Evolutionary conservation across 305 asterid genomes (phyloP), one percentile per base, ranked within the genome.

Genomic region (Ilex paraguariensis): DNA sequence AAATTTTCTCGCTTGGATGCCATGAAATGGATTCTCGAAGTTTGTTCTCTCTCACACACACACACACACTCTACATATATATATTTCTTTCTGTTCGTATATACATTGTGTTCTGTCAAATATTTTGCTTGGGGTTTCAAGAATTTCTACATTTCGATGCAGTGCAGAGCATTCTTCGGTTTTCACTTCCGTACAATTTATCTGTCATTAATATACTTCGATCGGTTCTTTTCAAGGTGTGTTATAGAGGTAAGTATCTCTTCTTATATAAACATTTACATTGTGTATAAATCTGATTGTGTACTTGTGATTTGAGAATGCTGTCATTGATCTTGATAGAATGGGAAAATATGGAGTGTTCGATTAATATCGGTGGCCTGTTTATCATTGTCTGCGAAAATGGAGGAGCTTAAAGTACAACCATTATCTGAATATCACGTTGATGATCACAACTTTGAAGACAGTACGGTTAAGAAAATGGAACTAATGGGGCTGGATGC

Each of bases 21-120:
- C 31, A 62, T 78, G 49, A 68, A 64, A 64, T 80, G 89, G 89
- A 73, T 80, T 67, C 74, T 80, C 56, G 62, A 80, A 44, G 86
- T 83, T 58, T 30, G 75, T 70, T 57, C 12, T 16, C 21, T 49
- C 30, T 32, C 56, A 52, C 56, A 52, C 3, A 15, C 42, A 3
- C 52, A 3, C 13, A 1, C 15, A 3, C 52, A 2, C 6, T 8
- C 0, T 36, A 36, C 3, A 5, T 36, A 4, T 36, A 8, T 8
- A 1, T 36, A 36, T 36, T 2, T 36, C 1, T 36, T 1, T 21
- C 1, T 21, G 2, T 36, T 2, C 1, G 6, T 36, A 36, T 36
- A 8, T 4, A 8, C 1, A 36, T 36, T 36, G 42, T 36, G 7
- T 36, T 36, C 6, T 36, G 42, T 4, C 9, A 5, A 2, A 4